phyloP scores from a whole-genome alignment of 1,284 basidiomycete genomes.

The Peniophora sp. region DNA sequence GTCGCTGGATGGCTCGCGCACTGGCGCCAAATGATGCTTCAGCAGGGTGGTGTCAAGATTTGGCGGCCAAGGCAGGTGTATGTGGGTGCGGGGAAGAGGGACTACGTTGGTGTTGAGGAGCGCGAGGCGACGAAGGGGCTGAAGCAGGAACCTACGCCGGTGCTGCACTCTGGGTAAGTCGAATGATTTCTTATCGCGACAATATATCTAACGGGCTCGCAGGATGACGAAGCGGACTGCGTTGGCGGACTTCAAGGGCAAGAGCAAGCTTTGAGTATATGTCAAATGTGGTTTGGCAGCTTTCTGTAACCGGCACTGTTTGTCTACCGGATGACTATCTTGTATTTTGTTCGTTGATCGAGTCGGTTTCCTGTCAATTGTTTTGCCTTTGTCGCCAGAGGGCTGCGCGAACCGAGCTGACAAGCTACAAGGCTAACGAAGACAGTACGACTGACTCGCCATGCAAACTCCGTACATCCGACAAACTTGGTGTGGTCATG shows the following conservation, averaged over 20 bases:
- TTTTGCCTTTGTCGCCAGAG: too few relatives aligned
- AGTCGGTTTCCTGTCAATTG: too few relatives aligned
- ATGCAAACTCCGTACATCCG: too few relatives aligned
- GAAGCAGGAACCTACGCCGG: slow-evolving; percentile 53
- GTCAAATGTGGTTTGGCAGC: too few relatives aligned
- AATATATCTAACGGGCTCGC: slow-evolving; percentile 9
- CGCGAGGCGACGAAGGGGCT: slow-evolving; percentile 46
- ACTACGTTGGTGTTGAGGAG: slow-evolving; percentile 61
- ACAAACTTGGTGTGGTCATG: too few relatives aligned
- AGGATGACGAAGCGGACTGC: slow-evolving; percentile 75
- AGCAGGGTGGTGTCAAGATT: slow-evolving; percentile 81
- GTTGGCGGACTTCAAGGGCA: slow-evolving; percentile 63
- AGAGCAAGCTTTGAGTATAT: slow-evolving; percentile 31
- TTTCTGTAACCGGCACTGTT: too few relatives aligned
- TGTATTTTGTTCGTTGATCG: too few relatives aligned
- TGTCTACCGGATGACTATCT: too few relatives aligned
- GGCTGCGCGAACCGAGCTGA: too few relatives aligned
- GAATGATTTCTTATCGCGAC: slow-evolving; percentile 6
- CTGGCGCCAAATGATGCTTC: slow-evolving; percentile 88
- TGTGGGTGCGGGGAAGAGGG: slow-evolving; percentile 62
- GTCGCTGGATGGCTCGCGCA: slow-evolving; percentile 88
- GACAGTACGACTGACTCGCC: too few relatives aligned
- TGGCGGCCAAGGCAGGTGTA: slow-evolving; percentile 86
- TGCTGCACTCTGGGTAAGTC: slow-evolving; percentile 72
- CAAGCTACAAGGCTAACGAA: too few relatives aligned